A percentile compares a stretch with the other conserved stretches of the same genome.
These are phyloP conservation scores for Trebouxia sp. DNA, from an alignment of 139 green algal species.

Conservation along the genomic window DNA sequence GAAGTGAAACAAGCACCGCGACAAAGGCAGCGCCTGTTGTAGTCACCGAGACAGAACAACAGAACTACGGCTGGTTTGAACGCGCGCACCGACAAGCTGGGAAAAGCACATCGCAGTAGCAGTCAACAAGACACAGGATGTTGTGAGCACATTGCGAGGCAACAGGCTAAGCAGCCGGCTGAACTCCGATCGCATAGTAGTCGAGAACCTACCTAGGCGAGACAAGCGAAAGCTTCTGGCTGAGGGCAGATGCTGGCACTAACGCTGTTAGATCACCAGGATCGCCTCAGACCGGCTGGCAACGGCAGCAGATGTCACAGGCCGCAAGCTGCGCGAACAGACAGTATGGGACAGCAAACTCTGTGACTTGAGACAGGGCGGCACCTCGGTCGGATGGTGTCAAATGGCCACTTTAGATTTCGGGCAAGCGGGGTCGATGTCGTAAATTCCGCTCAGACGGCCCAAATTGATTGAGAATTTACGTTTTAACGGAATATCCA, in stretches of 20 bases:
- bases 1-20: too few species aligned
- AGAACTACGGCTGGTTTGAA: too few species aligned
- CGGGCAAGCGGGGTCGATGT: neutral
- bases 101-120: too few species aligned
- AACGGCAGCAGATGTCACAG: neutral
- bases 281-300: slow-evolving; percentile 15
- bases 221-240: neutral
- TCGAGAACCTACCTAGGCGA: neutral
- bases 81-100: too few species aligned
- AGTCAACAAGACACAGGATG: too few species aligned
- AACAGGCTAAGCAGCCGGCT: too few species aligned
- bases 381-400: slow-evolving; percentile 17
- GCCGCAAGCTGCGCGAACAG: neutral
- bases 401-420: neutral
- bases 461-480: neutral
- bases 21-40: too few species aligned
- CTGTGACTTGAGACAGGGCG: neutral
- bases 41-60: too few species aligned
- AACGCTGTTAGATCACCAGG: neutral
- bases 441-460: neutral
- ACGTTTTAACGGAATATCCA: neutral
- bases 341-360: neutral
- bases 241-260: neutral
- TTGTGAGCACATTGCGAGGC: too few species aligned
- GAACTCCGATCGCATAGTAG: too few species aligned